Conservation (phyloP, 2,329 filamentous ascomycete genomes). For the Trichoderma lentiforme region DNA sequence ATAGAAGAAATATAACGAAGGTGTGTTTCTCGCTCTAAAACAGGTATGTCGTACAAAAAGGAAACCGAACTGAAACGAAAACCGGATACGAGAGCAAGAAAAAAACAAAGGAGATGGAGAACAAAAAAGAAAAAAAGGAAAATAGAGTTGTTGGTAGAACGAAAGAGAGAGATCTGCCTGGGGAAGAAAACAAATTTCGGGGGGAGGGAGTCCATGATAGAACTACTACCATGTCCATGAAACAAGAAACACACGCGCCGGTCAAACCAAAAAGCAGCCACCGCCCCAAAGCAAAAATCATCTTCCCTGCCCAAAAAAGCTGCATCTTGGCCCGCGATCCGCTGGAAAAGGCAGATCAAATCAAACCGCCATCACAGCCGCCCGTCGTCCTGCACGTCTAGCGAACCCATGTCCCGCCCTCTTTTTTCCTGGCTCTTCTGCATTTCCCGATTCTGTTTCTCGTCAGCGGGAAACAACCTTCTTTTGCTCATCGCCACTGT, state of each 20-base stretch:
- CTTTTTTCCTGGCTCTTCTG: not conserved
- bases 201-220: not conserved
- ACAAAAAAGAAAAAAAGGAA: not conserved
- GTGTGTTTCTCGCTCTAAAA: conserved; percentile 1
- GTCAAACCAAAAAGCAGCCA: not conserved
- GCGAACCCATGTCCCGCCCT: not conserved
- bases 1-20: not conserved
- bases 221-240: not conserved
- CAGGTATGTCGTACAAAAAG: not conserved
- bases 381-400: not conserved
- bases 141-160: conserved; percentile 11
- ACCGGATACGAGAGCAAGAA: conserved; percentile 11
- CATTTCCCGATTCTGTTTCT: not conserved
- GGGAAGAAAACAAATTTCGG: not conserved
- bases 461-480: conserved; percentile 3
- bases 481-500: not conserved
- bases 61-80: conserved; percentile 4
- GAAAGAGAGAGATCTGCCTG: conserved; percentile 16
- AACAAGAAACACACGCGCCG: conserved; percentile 5
- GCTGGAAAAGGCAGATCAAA: not conserved
- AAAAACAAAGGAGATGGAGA: conserved; percentile 20
- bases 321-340: not conserved
- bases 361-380: conserved; percentile 14
- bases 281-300: not conserved
- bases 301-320: not conserved